A percentile compares a stretch with the other conserved stretches of the same genome.
Conservation (phyloP, 805 yeast species). For the Candida germanica region DNA sequence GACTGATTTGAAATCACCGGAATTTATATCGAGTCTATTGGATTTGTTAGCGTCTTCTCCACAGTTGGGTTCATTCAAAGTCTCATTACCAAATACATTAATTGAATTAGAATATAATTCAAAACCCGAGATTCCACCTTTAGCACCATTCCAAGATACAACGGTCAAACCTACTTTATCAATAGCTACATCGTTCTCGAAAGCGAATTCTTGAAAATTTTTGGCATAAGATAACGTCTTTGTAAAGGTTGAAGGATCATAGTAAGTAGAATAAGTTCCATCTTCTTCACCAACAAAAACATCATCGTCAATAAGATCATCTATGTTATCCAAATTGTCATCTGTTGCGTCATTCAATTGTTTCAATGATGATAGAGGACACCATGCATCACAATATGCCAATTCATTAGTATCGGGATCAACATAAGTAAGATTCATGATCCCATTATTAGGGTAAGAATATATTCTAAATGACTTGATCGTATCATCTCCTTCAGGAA, state of each 20-base stretch:
- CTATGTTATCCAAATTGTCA: slow-evolving; percentile 23
- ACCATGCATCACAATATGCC: slow-evolving; percentile 78
- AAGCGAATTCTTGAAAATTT: slow-evolving; percentile 76
- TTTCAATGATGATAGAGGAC: slow-evolving; percentile 59
- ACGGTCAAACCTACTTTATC: slow-evolving; percentile 61
- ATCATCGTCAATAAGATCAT: slow-evolving; percentile 15
- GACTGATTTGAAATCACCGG: slow-evolving; percentile 31
- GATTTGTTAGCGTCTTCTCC: slow-evolving; percentile 21
- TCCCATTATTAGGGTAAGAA: slow-evolving; percentile 78
- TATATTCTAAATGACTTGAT: slow-evolving; percentile 66
- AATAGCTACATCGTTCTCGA: slow-evolving; percentile 65
- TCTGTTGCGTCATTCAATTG: slow-evolving; percentile 29
- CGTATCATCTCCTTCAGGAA: slow-evolving; percentile 51
- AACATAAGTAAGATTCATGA: slow-evolving; percentile 85
- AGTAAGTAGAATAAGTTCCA: slow-evolving; percentile 35
- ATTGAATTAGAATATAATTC: slow-evolving; percentile 63
- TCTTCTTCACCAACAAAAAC: slow-evolving; percentile 26
- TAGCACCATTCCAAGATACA: slow-evolving; percentile 63
- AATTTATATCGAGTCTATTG: slow-evolving; percentile 23
- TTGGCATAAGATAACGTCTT: slow-evolving; percentile 41
- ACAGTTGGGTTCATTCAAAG: slow-evolving; percentile 69
- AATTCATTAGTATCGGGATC: slow-evolving; percentile 66
- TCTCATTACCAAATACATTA: slow-evolving; percentile 69
- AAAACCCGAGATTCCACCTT: slow-evolving; percentile 69
- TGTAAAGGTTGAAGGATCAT: slow-evolving; percentile 30